These are phyloP conservation scores for Loxodes magnus DNA, from an alignment of 73 alveolate species.

Conservation along the genomic window DNA sequence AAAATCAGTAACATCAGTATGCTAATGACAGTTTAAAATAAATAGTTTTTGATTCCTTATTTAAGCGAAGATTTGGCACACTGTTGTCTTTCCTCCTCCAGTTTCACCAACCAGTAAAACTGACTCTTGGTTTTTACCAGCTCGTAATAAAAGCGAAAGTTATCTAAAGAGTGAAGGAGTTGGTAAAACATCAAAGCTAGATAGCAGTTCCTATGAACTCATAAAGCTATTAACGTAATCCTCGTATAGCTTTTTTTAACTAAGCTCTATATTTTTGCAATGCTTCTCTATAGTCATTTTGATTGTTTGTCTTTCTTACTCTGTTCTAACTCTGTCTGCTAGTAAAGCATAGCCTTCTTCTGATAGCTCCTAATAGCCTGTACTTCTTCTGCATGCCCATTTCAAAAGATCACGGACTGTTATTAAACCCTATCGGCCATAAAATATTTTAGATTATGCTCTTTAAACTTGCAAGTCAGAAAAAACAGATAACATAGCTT, in stretches of 20 bases:
- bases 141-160: constrained; percentile 88
- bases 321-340: constrained; percentile 92
- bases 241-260: constrained; percentile 49
- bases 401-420: constrained; percentile 97
- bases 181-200: neutral
- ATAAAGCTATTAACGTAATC: constrained; percentile 42
- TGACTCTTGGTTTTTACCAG: constrained; percentile 91
- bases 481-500: constrained; percentile 73
- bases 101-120: constrained; percentile 98
- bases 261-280: constrained; percentile 51
- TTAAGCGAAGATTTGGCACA: constrained; percentile 65
- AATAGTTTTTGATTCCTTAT: constrained; percentile 47
- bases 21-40: constrained; percentile 95
- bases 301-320: constrained; percentile 79
- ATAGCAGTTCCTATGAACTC: neutral
- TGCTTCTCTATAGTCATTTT: constrained; percentile 68
- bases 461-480: constrained; percentile 77
- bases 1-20: constrained; percentile 97
- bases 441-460: constrained; percentile 63
- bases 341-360: constrained; percentile 86
- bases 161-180: neutral
- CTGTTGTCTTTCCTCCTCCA: constrained; percentile 98
- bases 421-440: constrained; percentile 81
- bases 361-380: constrained; percentile 61
- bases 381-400: constrained; percentile 91